phyloP scores from a whole-genome alignment of 345 rosid species.

The Conringia planisiliqua region DNA sequence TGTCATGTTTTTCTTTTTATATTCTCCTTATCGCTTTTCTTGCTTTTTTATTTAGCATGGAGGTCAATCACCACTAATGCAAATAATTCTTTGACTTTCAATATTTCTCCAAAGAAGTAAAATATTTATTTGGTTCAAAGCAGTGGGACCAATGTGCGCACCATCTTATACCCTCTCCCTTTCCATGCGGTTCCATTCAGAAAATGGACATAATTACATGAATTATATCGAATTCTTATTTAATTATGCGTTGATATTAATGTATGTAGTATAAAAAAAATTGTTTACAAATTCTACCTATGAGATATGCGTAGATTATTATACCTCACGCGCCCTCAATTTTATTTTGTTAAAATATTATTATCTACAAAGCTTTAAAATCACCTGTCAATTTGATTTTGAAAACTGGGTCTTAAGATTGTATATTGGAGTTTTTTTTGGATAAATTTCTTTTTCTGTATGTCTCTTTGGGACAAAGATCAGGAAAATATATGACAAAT shows the following conservation, averaged over 20 bases:
- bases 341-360: background rate
- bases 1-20: conserved; percentile 17
- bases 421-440: background rate
- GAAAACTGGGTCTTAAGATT: background rate
- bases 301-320: no score
- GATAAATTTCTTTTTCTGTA: background rate
- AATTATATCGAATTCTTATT: background rate
- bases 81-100: conserved; percentile 22
- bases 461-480: background rate
- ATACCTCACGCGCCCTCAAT: background rate
- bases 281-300: background rate
- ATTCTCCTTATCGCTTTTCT: conserved; percentile 13
- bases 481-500: background rate
- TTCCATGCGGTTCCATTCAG: conserved; percentile 7
- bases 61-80: conserved; percentile 32
- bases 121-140: conserved; percentile 25
- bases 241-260: background rate
- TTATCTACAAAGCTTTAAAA: background rate
- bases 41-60: conserved; percentile 25
- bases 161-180: conserved; percentile 15
- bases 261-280: background rate
- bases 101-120: conserved; percentile 15
- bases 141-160: conserved; percentile 18
- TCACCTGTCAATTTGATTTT: background rate
- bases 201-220: background rate